Evolutionary conservation across 225 moss, liverwort and hornwort species (phyloP).

Genomic region (Rhytidiadelphus loreus): DNA sequence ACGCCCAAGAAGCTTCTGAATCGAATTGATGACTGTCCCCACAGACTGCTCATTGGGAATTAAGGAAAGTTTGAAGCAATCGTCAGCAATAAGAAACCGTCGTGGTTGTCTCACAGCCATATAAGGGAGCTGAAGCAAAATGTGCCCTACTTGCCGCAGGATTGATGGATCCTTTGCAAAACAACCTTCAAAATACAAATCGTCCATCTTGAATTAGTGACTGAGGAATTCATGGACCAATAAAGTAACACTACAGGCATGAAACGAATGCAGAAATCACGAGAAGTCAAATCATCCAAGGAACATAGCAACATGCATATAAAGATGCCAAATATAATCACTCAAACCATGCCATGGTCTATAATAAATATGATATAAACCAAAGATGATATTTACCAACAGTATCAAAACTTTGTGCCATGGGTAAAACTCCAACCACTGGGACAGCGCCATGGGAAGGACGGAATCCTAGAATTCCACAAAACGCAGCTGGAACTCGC

Average conservation of each 20-base stretch:
- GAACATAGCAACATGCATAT: neutral
- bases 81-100: constrained; percentile 82
- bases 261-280: neutral
- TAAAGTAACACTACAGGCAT: neutral
- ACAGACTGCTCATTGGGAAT: constrained; percentile 47
- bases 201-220: neutral
- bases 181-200: constrained; percentile 52
- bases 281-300: neutral
- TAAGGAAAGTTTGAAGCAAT: constrained; percentile 65
- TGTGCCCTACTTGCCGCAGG: constrained; percentile 88
- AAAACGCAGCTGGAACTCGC: constrained; percentile 80
- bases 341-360: neutral
- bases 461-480: constrained; percentile 89
- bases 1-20: constrained; percentile 91
- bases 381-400: constrained; percentile 50
- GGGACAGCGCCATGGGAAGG: constrained; percentile 92
- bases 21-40: constrained; percentile 60
- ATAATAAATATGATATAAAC: neutral
- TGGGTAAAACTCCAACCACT: constrained; percentile 55
- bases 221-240: neutral
- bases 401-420: constrained; percentile 96
- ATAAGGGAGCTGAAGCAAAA: constrained; percentile 82
- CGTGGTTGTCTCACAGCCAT: constrained; percentile 74
- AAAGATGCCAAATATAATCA: neutral
- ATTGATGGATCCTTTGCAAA: constrained; percentile 81